A percentile compares a stretch with the other conserved stretches of the same genome.
These are phyloP conservation scores for Vitis labrusca DNA, from an alignment of 164 flowering plant genomes.

Conservation along the genomic window DNA sequence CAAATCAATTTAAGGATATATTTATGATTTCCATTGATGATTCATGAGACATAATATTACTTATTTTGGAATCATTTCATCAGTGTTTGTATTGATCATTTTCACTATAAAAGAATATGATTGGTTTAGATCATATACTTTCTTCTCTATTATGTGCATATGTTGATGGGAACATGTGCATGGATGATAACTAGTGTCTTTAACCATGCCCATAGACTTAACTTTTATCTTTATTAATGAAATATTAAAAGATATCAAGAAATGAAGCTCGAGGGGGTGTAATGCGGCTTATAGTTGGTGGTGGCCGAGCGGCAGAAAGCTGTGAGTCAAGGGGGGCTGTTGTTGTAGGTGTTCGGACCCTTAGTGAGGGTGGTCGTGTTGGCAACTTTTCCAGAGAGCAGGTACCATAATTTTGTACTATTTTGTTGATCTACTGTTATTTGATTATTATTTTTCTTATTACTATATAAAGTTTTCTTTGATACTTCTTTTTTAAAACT, in stretches of 20 bases:
- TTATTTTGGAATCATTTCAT: too few species aligned
- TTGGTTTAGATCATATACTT: not conserved
- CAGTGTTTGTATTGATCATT: not conserved
- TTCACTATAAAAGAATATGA: not conserved
- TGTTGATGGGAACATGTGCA: conserved; percentile 6
- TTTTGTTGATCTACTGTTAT: not conserved
- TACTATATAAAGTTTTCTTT: too few species aligned
- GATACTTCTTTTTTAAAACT: too few species aligned
- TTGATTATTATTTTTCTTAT: too few species aligned
- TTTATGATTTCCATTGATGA: too few species aligned
- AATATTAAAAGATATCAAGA: conserved; percentile 54
- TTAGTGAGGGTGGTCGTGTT: conserved; percentile 99
- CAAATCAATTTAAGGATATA: too few species aligned
- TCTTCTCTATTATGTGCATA: not conserved
- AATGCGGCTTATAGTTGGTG: conserved; percentile 97
- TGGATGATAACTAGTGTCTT: not conserved
- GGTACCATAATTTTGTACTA: conserved; percentile 36
- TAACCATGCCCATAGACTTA: too few species aligned
- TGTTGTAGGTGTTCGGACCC: conserved; percentile 94
- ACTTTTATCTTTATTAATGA: not conserved
- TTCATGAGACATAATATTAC: too few species aligned
- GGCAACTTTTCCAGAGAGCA: conserved; percentile 96
- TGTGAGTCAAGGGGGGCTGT: conserved; percentile 80
- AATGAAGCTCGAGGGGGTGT: conserved; percentile 84
- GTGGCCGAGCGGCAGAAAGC: conserved; percentile 91